Base-by-base conservation (phyloP, 2,329 filamentous ascomycete species). In the Penicillium sp. region DNA sequence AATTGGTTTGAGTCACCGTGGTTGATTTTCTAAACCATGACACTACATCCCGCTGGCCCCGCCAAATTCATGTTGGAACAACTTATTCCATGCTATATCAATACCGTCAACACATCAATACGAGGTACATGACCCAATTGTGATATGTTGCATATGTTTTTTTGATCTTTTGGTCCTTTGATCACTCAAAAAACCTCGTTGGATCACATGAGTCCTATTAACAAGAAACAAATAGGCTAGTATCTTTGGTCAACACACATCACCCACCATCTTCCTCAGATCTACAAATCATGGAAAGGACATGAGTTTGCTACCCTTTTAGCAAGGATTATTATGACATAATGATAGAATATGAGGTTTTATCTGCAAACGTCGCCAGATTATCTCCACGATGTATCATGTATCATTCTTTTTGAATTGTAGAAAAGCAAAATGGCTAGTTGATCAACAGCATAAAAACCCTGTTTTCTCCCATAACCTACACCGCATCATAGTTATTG, bases 1-100 rank as follows among this genome's bases (percentile, higher is more conserved):
- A 49, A 78, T 79, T 59, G 73, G 74, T n/a, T 55, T 73, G 35
- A 62, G 53, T 44, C 64, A 67, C 35, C 65, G 62, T 58, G 61
- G 53, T 45, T 67, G 54, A 64, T 23, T 39, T 26, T 13, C 16
- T 30, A 26, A n/a, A 9, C 19, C 13, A 14, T 39, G 9, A 42
- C n/a, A n/a, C n/a, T n/a, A n/a, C n/a, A 30, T 42, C 11, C 7
- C 23, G 14, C 26, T 19, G n/a, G 5, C 30, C 30, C 13, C 29
- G 41, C 23, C 32, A 16, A 11, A 19, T n/a, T 8, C 40, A 35
- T 44, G n/a, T 44, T 44, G 30, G 19, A 32, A 39, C 16, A n/a
- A 11, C 32, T 39, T 39, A 13, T 23, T 23, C 35, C 16, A 51
- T 23, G 8, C n/a, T 14, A 35, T 11, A 35, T 35, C 32, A 34